phyloP scores from a whole-genome alignment of 2,329 filamentous ascomycete genomes.

The Monosporascus sp. region DNA sequence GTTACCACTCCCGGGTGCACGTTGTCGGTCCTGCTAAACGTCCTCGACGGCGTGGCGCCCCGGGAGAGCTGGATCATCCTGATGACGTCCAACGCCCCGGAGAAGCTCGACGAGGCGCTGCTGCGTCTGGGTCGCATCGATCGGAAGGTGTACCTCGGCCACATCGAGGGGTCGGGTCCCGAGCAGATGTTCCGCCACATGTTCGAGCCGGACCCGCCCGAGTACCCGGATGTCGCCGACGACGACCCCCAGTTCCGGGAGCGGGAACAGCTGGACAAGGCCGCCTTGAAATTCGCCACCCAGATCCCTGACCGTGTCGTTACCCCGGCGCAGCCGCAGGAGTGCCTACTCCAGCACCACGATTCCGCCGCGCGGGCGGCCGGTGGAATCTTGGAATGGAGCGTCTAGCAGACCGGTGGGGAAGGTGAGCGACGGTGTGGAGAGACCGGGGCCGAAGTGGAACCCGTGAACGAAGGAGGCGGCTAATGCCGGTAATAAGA shows the following conservation, averaged over 20 bases:
- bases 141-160: slow-evolving; percentile 53
- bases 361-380: not conserved
- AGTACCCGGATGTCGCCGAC: slow-evolving; percentile 5
- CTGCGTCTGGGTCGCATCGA: slow-evolving; percentile 65
- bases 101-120: slow-evolving; percentile 60
- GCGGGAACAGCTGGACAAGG: slow-evolving; percentile 31
- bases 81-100: slow-evolving; percentile 67
- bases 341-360: slow-evolving; percentile 39
- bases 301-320: slow-evolving; percentile 43
- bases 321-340: slow-evolving; percentile 46
- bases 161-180: slow-evolving; percentile 39
- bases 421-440: too few species aligned
- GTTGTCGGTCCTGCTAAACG: slow-evolving; percentile 63
- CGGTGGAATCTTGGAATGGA: not conserved
- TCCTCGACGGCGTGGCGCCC: slow-evolving; percentile 65
- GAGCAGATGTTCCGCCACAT: slow-evolving; percentile 44
- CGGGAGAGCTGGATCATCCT: slow-evolving; percentile 67
- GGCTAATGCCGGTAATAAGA: too few species aligned
- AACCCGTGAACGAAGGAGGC: too few species aligned
- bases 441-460: too few species aligned
- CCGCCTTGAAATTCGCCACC: slow-evolving; percentile 50
- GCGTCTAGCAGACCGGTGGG: not conserved
- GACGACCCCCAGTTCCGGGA: slow-evolving; percentile 10
- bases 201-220: slow-evolving; percentile 31
- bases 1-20: slow-evolving; percentile 33